Percentiles rank a stretch among this genome's conserved stretches.
Conservation (phyloP, 345 rosid species). For the Trapa bicornis region DNA sequence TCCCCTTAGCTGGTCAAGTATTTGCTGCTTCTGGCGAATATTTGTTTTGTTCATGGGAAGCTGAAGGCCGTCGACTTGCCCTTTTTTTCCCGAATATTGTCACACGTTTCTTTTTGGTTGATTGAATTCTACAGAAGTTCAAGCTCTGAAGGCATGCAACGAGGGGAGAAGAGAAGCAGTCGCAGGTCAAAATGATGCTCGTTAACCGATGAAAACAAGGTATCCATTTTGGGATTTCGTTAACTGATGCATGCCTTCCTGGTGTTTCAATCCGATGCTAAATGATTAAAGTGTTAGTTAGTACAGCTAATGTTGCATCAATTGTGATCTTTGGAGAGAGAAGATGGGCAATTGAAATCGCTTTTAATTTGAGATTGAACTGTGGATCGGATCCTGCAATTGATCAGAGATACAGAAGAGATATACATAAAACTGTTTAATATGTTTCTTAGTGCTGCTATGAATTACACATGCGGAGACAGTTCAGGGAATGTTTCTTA, state of each 20-base stretch:
- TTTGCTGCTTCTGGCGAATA: neutral
- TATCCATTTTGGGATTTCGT: neutral
- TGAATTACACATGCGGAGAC: too few relatives aligned
- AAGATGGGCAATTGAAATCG: too few relatives aligned
- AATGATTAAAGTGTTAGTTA: too few relatives aligned
- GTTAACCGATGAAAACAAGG: neutral
- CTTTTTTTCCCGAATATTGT: neutral
- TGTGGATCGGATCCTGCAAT: too few relatives aligned
- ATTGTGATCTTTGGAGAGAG: too few relatives aligned
- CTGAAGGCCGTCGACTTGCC: neutral
- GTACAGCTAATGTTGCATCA: too few relatives aligned
- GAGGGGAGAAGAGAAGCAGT: constrained; percentile 31
- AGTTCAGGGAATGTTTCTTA: too few relatives aligned
- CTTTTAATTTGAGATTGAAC: too few relatives aligned
- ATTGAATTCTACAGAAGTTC: constrained; percentile 29
- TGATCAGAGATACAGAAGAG: too few relatives aligned
- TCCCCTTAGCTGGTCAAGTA: neutral
- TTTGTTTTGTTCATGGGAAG: neutral
- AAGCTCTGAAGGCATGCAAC: constrained; percentile 51
- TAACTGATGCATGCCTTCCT: neutral
- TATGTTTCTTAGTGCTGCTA: too few relatives aligned
- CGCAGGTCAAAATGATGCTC: constrained; percentile 16
- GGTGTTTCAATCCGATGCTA: too few relatives aligned
- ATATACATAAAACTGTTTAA: too few relatives aligned
- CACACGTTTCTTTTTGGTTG: constrained; percentile 9